Base-by-base conservation (phyloP, 1,284 basidiomycete genomes). In the Vanrija sp. region DNA sequence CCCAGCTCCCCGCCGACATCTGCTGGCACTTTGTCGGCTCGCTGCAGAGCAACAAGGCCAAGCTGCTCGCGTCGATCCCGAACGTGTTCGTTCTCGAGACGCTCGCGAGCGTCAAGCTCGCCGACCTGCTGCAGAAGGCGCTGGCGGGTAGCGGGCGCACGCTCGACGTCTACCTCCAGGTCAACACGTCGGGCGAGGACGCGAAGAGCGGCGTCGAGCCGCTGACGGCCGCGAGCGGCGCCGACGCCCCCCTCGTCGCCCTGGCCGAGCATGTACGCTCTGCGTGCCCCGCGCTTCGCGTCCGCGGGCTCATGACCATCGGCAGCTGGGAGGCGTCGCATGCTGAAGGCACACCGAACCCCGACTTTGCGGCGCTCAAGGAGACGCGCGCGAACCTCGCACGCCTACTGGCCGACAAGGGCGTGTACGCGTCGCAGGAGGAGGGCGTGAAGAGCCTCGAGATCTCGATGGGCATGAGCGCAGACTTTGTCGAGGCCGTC, bases 391-490 rank as follows among this genome's bases (percentile, higher is more conserved):
- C 83, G 47, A 62, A 78, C 15, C 77, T 96, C 51, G 79, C 82
- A 43, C 74, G 69, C 14, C 70, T 77, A 28, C 70, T 89, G 49
- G 34, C 34, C 2, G 7, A 62, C 52, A 6, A 58, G 64, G 29
- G 51, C 55, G 8, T 76, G 79, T 34, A 34, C 34, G 34, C 34
- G 46, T 78, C 80, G 38, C 78, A 58, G 9, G 38, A 69, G 6
- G 82, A 85, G 5, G 34, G 34, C 2, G 34, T 10, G 4, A 78
- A 77, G 51, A 5, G 18, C 10, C 73, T 98, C 58, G 72, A 92
- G 68, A 74, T 98, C 70, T 95, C 91, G 68, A 98, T 98, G 94
- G 95, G 95, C 19, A 98, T 98, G 95, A 95, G 91, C 53, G 88
- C 86, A 55, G 95, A 98, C 67, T 96, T 95, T 72, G 89, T 87